These are phyloP conservation scores for Dendrocalamus latiflorus DNA, from an alignment of 202 grass and related monocot species.

Conservation along the genomic window DNA sequence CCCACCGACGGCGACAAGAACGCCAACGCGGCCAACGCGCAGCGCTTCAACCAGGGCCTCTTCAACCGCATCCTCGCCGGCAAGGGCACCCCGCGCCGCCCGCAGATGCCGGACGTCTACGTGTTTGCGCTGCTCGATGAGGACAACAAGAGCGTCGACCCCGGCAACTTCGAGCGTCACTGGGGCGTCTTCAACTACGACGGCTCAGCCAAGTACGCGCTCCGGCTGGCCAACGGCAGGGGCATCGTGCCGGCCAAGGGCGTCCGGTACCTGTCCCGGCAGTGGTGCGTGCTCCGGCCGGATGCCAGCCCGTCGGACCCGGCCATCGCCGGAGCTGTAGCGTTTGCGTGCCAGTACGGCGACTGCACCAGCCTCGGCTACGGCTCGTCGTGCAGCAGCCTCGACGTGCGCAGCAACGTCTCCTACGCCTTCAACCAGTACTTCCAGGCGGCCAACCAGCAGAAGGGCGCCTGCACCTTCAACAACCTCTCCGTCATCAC, in stretches of 20 bases:
- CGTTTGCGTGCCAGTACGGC: no score
- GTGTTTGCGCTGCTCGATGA: slow-evolving; percentile 83
- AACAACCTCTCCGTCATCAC: slow-evolving; percentile 59
- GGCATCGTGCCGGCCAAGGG: slow-evolving; percentile 53
- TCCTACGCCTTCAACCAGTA: slow-evolving; percentile 91
- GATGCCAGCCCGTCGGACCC: slow-evolving; percentile 49
- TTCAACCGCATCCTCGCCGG: slow-evolving; percentile 57
- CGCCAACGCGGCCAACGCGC: slow-evolving; percentile 48
- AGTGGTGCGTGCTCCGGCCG: slow-evolving; percentile 71
- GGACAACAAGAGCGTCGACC: slow-evolving; percentile 77
- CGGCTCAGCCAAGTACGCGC: slow-evolving; percentile 64
- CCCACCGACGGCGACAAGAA: slow-evolving; percentile 83
- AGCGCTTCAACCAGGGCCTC: slow-evolving; percentile 83
- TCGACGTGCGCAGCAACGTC: no score
- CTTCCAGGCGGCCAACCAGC: slow-evolving; percentile 65
- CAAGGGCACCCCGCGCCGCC: slow-evolving; percentile 64
- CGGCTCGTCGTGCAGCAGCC: no score
- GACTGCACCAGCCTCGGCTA: no score
- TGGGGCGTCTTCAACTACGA: slow-evolving; percentile 99
- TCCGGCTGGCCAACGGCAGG: slow-evolving; percentile 37
- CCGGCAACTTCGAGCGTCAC: slow-evolving; percentile 94
- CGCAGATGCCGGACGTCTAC: slow-evolving; percentile 78
- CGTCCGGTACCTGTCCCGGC: slow-evolving; percentile 62
- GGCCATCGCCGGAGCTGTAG: slow-evolving; percentile 48
- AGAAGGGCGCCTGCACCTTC: slow-evolving; percentile 57